Conservation (phyloP, 768 basidiomycete genomes). For the Russula emetica region DNA sequence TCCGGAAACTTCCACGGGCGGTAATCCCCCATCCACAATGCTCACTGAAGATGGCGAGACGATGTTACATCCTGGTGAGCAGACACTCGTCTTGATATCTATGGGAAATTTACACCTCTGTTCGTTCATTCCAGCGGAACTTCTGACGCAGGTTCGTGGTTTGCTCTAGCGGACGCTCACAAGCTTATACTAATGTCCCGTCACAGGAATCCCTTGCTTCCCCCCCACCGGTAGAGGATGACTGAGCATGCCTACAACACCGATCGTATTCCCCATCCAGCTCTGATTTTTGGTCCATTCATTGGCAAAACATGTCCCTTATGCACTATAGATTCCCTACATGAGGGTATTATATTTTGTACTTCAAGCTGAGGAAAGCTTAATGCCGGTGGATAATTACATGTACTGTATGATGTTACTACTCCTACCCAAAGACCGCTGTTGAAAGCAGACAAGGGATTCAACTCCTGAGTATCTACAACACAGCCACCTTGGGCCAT, state of each 20-base stretch:
- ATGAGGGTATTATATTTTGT: slow-evolving; percentile 20
- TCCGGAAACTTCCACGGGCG: slow-evolving; percentile 38
- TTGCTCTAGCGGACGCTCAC: slow-evolving; percentile 18
- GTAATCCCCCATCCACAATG: slow-evolving; percentile 44
- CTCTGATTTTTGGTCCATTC: neutral
- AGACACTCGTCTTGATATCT: neutral
- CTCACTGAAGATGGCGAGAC: slow-evolving; percentile 61
- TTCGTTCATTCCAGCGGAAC: slow-evolving; percentile 42
- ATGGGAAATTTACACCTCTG: slow-evolving; percentile 13
- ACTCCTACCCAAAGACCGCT: slow-evolving; percentile 30
- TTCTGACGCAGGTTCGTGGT: slow-evolving; percentile 54
- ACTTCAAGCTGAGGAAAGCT: slow-evolving; percentile 40
- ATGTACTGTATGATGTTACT: slow-evolving; percentile 25
- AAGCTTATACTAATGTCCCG: slow-evolving; percentile 26
- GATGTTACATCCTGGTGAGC: slow-evolving; percentile 64
- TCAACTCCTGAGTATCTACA: slow-evolving; percentile 32
- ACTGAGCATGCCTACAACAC: neutral
- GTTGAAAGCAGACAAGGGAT: slow-evolving; percentile 38
- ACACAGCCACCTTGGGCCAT: slow-evolving; percentile 52
- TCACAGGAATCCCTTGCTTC: slow-evolving; percentile 60
- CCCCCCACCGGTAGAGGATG: slow-evolving; percentile 52
- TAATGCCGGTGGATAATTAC: slow-evolving; percentile 27
- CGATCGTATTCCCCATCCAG: neutral
- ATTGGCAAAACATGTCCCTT: neutral
- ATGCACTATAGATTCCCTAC: slow-evolving; percentile 15